Conservation (phyloP, 1,284 basidiomycete genomes). For the Puccinia novopanici region DNA sequence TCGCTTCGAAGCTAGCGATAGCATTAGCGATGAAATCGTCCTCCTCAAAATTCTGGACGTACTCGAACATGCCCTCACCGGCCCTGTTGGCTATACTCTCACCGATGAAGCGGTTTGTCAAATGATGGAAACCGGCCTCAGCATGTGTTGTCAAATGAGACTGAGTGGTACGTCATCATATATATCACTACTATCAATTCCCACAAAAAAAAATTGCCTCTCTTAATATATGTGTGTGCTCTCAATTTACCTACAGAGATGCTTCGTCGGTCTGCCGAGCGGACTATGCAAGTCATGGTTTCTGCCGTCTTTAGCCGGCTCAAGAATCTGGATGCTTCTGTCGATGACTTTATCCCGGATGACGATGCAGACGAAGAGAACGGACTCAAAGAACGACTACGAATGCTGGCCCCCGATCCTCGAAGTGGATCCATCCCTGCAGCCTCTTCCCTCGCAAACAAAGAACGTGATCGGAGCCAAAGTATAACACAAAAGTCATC, state of each 20-base stretch:
- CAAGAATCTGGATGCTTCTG: slow-evolving; percentile 58
- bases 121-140: slow-evolving; percentile 95
- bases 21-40: slow-evolving; percentile 92
- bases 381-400: slow-evolving; percentile 47
- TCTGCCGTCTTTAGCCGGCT: slow-evolving; percentile 78
- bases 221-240: background rate
- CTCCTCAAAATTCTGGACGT: slow-evolving; percentile 87
- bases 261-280: slow-evolving; percentile 85
- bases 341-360: slow-evolving; percentile 50
- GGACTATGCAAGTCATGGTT: slow-evolving; percentile 86
- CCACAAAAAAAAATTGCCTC: no score
- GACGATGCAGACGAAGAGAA: slow-evolving; percentile 37
- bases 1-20: slow-evolving; percentile 96
- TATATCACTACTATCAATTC: background rate
- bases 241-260: slow-evolving; percentile 66
- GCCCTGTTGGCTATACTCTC: slow-evolving; percentile 68
- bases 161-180: slow-evolving; percentile 74
- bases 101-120: slow-evolving; percentile 95
- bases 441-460: slow-evolving; percentile 18
- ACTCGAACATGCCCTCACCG: slow-evolving; percentile 79
- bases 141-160: slow-evolving; percentile 94
- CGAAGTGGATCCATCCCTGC: slow-evolving; percentile 52
- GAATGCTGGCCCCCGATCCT: slow-evolving; percentile 53
- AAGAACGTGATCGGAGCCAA: slow-evolving; percentile 55
- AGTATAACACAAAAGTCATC: slow-evolving; percentile 56